These are phyloP conservation scores for Puccinia brachypodii DNA, from an alignment of 1,284 basidiomycete species.

Conservation along the genomic window DNA sequence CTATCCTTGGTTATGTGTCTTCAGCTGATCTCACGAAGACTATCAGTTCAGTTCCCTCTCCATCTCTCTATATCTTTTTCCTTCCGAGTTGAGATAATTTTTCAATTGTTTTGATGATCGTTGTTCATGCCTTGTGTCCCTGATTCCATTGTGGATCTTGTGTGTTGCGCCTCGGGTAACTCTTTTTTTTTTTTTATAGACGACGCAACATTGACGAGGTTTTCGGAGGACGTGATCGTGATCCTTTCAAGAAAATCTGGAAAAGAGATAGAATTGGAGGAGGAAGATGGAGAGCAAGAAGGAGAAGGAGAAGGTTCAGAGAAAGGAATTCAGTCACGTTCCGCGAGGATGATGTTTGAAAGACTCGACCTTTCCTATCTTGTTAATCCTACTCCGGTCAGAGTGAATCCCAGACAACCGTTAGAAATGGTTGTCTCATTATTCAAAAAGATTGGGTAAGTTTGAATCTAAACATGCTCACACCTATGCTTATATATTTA, in stretches of 20 bases:
- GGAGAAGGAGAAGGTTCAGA: background rate
- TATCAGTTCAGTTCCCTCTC: slow-evolving; percentile 63
- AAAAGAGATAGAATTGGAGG: background rate
- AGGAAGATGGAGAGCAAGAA: background rate
- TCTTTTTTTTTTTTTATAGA: background rate
- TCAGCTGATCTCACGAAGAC: slow-evolving; percentile 81
- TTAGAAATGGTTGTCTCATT: slow-evolving; percentile 95
- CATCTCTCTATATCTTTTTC: background rate
- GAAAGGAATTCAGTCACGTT: background rate
- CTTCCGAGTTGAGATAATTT: background rate
- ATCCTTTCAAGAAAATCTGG: slow-evolving; percentile 6
- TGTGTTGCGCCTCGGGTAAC: background rate
- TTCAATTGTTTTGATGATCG: slow-evolving; percentile 1
- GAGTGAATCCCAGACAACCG: slow-evolving; percentile 86
- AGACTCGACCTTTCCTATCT: slow-evolving; percentile 32
- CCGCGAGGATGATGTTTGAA: background rate
- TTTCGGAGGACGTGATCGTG: slow-evolving; percentile 18
- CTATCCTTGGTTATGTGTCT: slow-evolving; percentile 83
- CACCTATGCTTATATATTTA: too few relatives aligned
- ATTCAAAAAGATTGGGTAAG: slow-evolving; percentile 92
- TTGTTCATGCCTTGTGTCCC: too few relatives aligned
- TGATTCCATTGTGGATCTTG: background rate
- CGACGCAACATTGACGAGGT: slow-evolving; percentile 13
- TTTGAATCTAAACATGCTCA: too few relatives aligned
- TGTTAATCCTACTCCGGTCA: slow-evolving; percentile 68